Conservation (phyloP, 2,329 filamentous ascomycete species). For the Shiraia bambusicola region DNA sequence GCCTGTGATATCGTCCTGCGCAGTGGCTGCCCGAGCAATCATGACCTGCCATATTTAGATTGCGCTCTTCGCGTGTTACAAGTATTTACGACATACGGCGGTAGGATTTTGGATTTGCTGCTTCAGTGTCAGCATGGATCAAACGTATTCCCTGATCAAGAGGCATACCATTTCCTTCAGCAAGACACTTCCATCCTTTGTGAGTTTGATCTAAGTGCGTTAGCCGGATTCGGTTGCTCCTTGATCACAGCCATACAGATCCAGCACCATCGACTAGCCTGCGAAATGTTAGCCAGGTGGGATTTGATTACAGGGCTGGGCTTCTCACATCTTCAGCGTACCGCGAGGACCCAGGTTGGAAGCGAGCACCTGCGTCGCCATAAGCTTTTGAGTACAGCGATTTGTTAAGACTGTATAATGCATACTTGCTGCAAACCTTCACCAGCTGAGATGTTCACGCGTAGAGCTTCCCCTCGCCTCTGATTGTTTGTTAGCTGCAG, state of each 20-base stretch:
- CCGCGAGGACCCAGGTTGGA: constrained; percentile 93
- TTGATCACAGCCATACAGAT: constrained; percentile 46
- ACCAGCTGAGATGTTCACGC: constrained; percentile 94
- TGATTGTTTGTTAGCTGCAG: constrained; percentile 54
- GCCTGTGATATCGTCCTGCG: constrained; percentile 97
- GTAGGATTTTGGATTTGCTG: constrained; percentile 97
- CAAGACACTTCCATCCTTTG: constrained; percentile 94
- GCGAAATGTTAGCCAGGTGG: constrained; percentile 30
- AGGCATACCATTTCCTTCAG: constrained; percentile 63
- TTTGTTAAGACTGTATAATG: constrained; percentile 33
- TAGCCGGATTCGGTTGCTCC: constrained; percentile 13
- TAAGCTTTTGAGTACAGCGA: constrained; percentile 43
- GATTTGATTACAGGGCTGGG: constrained; percentile 42
- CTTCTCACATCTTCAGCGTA: constrained; percentile 93
- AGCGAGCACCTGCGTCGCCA: constrained; percentile 77
- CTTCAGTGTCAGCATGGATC: constrained; percentile 11
- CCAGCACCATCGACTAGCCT: constrained; percentile 65
- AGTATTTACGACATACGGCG: constrained; percentile 60
- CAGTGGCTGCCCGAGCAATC: constrained; percentile 82
- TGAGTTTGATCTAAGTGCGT: constrained; percentile 80
- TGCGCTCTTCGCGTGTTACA: not conserved
- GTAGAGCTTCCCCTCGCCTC: constrained; percentile 94
- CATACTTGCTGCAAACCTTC: constrained; percentile 66
- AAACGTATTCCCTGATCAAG: not conserved
- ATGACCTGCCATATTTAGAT: constrained; percentile 53